phyloP scores from a whole-genome alignment of 2,329 filamentous ascomycete genomes.

The Claviceps sp. region DNA sequence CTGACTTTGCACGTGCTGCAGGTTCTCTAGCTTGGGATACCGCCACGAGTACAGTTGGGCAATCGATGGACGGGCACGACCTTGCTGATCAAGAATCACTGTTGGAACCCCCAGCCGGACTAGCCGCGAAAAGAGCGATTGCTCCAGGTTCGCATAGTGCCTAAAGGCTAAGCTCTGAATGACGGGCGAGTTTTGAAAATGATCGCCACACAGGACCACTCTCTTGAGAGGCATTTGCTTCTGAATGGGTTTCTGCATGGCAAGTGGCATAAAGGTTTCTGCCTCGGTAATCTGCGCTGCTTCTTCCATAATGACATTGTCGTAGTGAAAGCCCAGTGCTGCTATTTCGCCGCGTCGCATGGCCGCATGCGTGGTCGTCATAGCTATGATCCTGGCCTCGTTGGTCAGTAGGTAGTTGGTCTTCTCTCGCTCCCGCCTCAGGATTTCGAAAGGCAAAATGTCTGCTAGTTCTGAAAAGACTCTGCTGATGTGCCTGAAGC shows the following conservation, averaged over 20 bases:
- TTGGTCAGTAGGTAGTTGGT: constrained; percentile 91
- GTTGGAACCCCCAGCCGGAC: constrained; percentile 86
- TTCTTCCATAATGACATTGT: constrained; percentile 97
- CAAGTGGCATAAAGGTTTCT: constrained; percentile 88
- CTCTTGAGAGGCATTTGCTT: constrained; percentile 68
- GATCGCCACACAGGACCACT: constrained; percentile 86
- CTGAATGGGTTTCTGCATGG: constrained; percentile 70
- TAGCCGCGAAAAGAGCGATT: constrained; percentile 84
- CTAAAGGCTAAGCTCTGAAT: constrained; percentile 90
- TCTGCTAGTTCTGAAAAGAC: constrained; percentile 89
- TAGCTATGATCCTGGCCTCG: constrained; percentile 93
- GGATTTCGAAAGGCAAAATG: constrained; percentile 86
- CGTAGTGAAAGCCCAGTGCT: constrained; percentile 85
- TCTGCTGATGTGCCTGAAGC: constrained; percentile 75
- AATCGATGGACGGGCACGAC: constrained; percentile 74
- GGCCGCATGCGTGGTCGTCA: constrained; percentile 96
- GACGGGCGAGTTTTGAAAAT: constrained; percentile 91
- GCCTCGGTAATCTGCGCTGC: constrained; percentile 96
- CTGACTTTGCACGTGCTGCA: constrained; percentile 57
- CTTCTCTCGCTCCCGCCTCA: constrained; percentile 79
- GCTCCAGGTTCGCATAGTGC: constrained; percentile 89
- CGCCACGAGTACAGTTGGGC: constrained; percentile 89
- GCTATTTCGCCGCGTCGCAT: constrained; percentile 89
- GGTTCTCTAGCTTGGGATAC: constrained; percentile 65
- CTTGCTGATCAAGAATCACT: constrained; percentile 84